These are phyloP conservation scores for Schizochytrium sp. DNA, from an alignment of 108 stramenopile genomes.

Conservation along the genomic window DNA sequence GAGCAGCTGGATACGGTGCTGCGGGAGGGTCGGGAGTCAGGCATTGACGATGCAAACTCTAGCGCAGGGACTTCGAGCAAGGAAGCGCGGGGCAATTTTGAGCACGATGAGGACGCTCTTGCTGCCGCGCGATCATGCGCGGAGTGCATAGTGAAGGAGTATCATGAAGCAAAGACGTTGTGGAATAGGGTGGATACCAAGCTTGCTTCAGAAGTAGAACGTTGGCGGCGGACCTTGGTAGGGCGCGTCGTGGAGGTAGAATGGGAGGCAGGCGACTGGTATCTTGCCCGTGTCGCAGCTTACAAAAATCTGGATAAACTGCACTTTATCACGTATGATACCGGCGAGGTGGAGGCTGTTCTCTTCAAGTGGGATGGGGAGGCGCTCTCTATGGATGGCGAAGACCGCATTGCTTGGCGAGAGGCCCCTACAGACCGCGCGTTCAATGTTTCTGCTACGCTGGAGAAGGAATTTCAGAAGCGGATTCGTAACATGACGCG, in stretches of 20 bases:
- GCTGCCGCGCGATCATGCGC: neutral
- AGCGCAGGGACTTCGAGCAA: too few species aligned
- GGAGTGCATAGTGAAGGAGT: neutral
- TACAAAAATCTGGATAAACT: neutral
- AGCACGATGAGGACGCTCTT: neutral
- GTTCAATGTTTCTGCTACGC: neutral
- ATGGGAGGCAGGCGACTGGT: constrained; percentile 5
- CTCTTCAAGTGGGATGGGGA: neutral
- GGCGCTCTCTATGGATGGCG: neutral
- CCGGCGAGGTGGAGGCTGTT: neutral
- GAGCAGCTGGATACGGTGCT: neutral
- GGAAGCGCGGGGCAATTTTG: neutral
- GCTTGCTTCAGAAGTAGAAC: neutral
- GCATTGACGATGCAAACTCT: neutral
- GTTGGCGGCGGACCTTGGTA: neutral
- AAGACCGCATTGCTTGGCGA: neutral
- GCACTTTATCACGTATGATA: neutral
- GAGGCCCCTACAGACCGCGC: neutral
- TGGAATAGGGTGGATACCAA: neutral
- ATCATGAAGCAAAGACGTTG: neutral
- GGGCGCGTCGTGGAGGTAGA: neutral
- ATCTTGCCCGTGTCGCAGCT: neutral
- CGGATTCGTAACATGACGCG: neutral
- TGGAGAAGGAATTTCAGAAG: neutral
- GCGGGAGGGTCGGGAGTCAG: neutral